Evolutionary conservation across 805 yeast species (phyloP), one percentile per base, ranked within the genome.

Genomic region (Spathaspora boniae): DNA sequence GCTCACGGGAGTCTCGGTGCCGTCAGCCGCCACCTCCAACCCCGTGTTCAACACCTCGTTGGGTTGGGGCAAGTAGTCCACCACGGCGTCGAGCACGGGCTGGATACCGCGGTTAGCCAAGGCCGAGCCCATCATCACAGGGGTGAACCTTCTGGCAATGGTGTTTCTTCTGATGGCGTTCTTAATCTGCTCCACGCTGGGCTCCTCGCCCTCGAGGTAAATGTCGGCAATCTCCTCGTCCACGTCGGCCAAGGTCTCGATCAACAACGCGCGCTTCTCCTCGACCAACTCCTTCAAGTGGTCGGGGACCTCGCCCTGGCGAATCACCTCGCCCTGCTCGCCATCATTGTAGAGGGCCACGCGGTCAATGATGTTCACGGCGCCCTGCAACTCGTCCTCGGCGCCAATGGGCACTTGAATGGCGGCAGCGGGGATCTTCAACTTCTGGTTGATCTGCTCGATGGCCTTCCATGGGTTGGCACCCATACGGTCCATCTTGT

Each of bases 41-140:
- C 95, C 98, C 25, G 85, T 83, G 66, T 93, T 93, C 53, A 86
- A 70, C 37, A 93, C 81, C 64, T 93, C 96, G 43, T 93, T 79
- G 37, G 99, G 99, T 59, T 91, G 81, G 30, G 99, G 99, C 52
- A 93, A 74, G 64, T 80, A 93, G 59, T 91, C 97, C 46, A 91
- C 91, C 41, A 93, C 95, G 26, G 97, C 93, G 60, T 93, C 97
- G 50, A 93, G 72, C 24, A 91, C 96, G 16, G 89, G 89, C 70
- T 93, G 99, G 46, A 93, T 75, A 62, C 97, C 96, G 47, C 82
- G 86, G 68, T 93, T 93, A 40, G 98, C 98, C 45, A 93, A 73
- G 14, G 99, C 99, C 33, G 97, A 87, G 16, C 99, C 99, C 97
- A 93, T 93, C 46, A 91, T 71, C n/a, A 93, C 98, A n/a, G 99